Evolutionary conservation across 495 filamentous ascomycete species (phyloP).

Genomic region (Chlorociboria aeruginascens): DNA sequence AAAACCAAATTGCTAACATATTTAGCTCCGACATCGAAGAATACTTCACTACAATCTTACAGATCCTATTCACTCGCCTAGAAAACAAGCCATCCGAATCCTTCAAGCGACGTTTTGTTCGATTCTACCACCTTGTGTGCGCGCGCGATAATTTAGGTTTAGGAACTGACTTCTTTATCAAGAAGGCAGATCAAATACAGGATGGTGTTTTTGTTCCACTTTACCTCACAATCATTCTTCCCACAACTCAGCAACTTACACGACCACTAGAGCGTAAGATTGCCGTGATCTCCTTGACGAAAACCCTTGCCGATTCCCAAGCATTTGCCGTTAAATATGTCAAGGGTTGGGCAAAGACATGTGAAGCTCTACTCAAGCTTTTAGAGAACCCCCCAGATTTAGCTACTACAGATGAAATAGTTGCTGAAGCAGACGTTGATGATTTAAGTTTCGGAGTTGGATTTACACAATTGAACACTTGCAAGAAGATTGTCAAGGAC

Average conservation of each 20-base stretch:
- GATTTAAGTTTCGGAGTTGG: constrained; percentile 89
- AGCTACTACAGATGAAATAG: constrained; percentile 56
- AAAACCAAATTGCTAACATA: constrained; percentile 16
- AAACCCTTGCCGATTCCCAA: constrained; percentile 70
- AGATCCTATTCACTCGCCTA: constrained; percentile 71
- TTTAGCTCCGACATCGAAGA: constrained; percentile 49
- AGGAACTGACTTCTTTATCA: constrained; percentile 82
- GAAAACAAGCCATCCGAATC: constrained; percentile 62
- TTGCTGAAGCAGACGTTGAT: constrained; percentile 73
- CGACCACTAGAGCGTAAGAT: constrained; percentile 84
- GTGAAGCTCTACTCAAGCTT: constrained; percentile 73
- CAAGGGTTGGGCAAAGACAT: constrained; percentile 77
- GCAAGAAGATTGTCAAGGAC: constrained; percentile 54
- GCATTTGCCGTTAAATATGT: constrained; percentile 64
- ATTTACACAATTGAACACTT: constrained; percentile 84
- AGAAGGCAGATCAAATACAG: constrained; percentile 68
- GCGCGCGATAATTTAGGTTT: constrained; percentile 61
- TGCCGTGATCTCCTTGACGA: constrained; percentile 83
- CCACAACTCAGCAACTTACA: constrained; percentile 75
- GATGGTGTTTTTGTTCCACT: constrained; percentile 67
- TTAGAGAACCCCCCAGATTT: constrained; percentile 77
- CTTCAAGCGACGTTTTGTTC: constrained; percentile 69
- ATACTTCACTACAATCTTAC: constrained; percentile 70
- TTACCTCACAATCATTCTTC: constrained; percentile 75
- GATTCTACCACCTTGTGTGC: constrained; percentile 85